Percentiles rank a stretch among this genome's conserved stretches.
phyloP scores from a whole-genome alignment of 768 basidiomycete species.

The Suillus paluster region DNA sequence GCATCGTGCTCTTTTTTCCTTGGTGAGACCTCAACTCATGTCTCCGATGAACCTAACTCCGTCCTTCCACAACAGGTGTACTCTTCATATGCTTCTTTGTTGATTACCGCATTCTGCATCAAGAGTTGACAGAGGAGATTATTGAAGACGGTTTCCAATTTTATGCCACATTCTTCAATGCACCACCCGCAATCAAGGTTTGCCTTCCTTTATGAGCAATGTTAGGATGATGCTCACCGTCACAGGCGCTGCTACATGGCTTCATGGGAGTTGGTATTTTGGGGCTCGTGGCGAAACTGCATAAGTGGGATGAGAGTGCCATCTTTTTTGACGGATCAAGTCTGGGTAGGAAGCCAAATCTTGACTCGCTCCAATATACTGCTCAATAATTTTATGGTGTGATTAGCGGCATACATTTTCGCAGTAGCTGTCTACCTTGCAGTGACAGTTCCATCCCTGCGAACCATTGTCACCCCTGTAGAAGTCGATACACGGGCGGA shows the following conservation, averaged over 20 bases:
- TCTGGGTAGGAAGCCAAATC: conserved; percentile 60
- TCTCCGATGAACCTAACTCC: conserved; percentile 23
- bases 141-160: conserved; percentile 84
- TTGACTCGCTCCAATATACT: conserved; percentile 13
- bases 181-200: conserved; percentile 93
- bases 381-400: conserved; percentile 22
- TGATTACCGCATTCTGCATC: conserved; percentile 85
- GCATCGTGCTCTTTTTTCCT: conserved; percentile 90
- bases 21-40: conserved; percentile 51
- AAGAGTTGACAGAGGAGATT: conserved; percentile 62
- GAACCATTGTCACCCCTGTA: conserved; percentile 70
- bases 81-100: conserved; percentile 86
- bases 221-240: neutral
- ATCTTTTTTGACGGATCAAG: conserved; percentile 94
- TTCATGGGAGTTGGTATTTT: conserved; percentile 80
- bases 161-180: conserved; percentile 91
- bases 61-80: conserved; percentile 54
- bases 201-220: conserved; percentile 18
- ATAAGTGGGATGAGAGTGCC: conserved; percentile 90
- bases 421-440: conserved; percentile 79
- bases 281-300: conserved; percentile 77
- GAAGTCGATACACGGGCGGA: conserved; percentile 63
- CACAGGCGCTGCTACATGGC: conserved; percentile 83
- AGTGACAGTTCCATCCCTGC: conserved; percentile 78
- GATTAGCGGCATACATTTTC: conserved; percentile 73